Base-by-base conservation (phyloP, 257 asterid genomes). In the Plectranthus barbatus region DNA sequence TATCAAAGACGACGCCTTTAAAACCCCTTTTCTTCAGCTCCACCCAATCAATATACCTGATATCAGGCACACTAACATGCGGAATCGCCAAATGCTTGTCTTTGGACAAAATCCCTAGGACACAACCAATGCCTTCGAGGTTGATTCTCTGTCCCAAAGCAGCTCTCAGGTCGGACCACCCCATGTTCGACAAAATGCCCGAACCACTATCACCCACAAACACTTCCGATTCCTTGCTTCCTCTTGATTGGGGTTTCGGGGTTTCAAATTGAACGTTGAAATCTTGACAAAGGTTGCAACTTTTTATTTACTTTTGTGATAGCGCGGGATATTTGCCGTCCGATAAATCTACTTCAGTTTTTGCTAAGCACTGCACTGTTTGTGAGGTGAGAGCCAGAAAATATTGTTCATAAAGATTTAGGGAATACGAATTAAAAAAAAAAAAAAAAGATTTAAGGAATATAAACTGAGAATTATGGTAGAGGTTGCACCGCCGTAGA, bases 61-160 rank as follows among this genome's bases (percentile, higher is more conserved):
- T 81, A 78, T 91, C 96, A 18, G 88, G 86, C 59, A 83, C 96
- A 4, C 62, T 69, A 61, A 84, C 83, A 63, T 88, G 96, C 0
- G 96, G 96, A 62, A 91, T 68, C 44, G 76, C 89, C 76, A 88
- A 74, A 7, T 88, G 88, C 31, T 70, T 75, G 48, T 91, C 85
- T 40, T 72, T 88, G 24, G 85, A 68, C 10, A 88, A 21, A 75
- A 86, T 73, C 68, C 86, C 82, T 31, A 84, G 58, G 9, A 88
- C 73, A 62, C 76, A 73, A 65, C 80, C 64, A 67, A 91, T 74
- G 26, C 95, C 98, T 72, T 86, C 85, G 1, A 91, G 15, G 64
- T 91, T 91, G 76, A 91, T 72, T 47, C 95, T 84, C 79, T 88
- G 98, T 6, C 98, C 98, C 34, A 88, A n/a, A 7, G 88, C 94